phyloP scores from a whole-genome alignment of 2,329 filamentous ascomycete species.

The Iodosphaeria phyllophila region DNA sequence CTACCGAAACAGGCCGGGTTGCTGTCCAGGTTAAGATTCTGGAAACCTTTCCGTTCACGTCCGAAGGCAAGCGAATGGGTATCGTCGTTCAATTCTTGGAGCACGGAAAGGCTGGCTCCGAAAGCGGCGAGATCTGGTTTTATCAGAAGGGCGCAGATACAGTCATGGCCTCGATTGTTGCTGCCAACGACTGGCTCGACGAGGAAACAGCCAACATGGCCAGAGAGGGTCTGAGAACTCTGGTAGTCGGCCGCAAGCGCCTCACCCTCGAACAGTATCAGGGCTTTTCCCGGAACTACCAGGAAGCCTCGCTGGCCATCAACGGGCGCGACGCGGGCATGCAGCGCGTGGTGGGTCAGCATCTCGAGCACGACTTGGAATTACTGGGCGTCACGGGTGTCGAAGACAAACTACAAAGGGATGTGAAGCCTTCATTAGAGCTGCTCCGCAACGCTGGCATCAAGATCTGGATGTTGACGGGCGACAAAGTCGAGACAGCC shows the following conservation, averaged over 20 bases:
- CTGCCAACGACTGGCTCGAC: constrained; percentile 93
- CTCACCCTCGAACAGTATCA: constrained; percentile 63
- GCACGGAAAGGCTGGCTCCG: constrained; percentile 26
- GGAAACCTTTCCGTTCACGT: constrained; percentile 94
- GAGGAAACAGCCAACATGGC: constrained; percentile 99
- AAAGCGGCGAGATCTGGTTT: constrained; percentile 79
- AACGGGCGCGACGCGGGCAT: constrained; percentile 66
- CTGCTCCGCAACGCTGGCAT: constrained; percentile 91
- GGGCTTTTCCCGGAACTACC: constrained; percentile 58
- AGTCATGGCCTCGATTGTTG: constrained; percentile 92
- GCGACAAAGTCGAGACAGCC: constrained; percentile 95
- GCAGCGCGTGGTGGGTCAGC: constrained; percentile 59
- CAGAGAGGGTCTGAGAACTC: constrained; percentile 77
- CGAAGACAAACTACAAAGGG: constrained; percentile 87
- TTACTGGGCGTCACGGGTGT: constrained; percentile 94
- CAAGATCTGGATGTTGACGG: constrained; percentile 99
- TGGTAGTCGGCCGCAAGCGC: constrained; percentile 86
- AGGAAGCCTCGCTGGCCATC: constrained; percentile 65
- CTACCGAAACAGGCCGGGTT: constrained; percentile 49
- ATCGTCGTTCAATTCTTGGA: constrained; percentile 79
- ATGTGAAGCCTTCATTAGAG: constrained; percentile 90
- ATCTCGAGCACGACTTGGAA: constrained; percentile 76
- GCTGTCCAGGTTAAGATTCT: constrained; percentile 78
- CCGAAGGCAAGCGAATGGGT: constrained; percentile 95
- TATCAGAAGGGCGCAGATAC: constrained; percentile 98